phyloP scores from a whole-genome alignment of 1,284 basidiomycete genomes.

The Leccinum solheimii region DNA sequence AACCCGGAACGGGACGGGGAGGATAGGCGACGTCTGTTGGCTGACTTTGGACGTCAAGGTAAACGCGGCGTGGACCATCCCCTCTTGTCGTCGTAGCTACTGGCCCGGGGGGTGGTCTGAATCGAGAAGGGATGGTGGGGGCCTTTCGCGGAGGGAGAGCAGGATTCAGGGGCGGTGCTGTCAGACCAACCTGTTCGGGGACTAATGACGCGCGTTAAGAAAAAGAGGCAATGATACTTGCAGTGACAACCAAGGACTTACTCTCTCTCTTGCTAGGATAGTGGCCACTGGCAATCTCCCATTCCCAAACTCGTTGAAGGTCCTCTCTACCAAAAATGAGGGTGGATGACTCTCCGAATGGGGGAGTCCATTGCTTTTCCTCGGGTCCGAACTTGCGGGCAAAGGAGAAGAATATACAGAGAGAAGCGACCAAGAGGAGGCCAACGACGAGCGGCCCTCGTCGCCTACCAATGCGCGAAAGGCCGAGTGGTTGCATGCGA shows the following conservation, averaged over 20 bases:
- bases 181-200: conserved; percentile 68
- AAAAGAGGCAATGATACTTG: background rate
- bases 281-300: conserved; percentile 90
- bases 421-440: conserved; percentile 47
- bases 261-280: conserved; percentile 79
- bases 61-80: conserved; percentile 72
- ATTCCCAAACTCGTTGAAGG: conserved; percentile 86
- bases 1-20: conserved; percentile 78
- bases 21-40: conserved; percentile 71
- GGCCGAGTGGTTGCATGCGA: conserved; percentile 56
- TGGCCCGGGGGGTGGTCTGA: conserved; percentile 43
- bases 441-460: conserved; percentile 52
- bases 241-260: conserved; percentile 41
- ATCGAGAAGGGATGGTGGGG: conserved; percentile 44
- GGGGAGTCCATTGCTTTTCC: conserved; percentile 66
- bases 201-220: conserved; percentile 46
- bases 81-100: conserved; percentile 57
- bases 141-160: conserved; percentile 57
- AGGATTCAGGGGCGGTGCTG: conserved; percentile 63
- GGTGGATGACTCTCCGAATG: conserved; percentile 72
- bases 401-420: conserved; percentile 60
- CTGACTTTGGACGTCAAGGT: conserved; percentile 65
- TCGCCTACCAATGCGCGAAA: conserved; percentile 59
- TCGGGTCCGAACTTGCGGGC: conserved; percentile 56
- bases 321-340: conserved; percentile 77